A percentile compares a stretch with the other conserved stretches of the same genome.
phyloP scores from a whole-genome alignment of 2,329 filamentous ascomycete species.

The Pyricularia sp. region DNA sequence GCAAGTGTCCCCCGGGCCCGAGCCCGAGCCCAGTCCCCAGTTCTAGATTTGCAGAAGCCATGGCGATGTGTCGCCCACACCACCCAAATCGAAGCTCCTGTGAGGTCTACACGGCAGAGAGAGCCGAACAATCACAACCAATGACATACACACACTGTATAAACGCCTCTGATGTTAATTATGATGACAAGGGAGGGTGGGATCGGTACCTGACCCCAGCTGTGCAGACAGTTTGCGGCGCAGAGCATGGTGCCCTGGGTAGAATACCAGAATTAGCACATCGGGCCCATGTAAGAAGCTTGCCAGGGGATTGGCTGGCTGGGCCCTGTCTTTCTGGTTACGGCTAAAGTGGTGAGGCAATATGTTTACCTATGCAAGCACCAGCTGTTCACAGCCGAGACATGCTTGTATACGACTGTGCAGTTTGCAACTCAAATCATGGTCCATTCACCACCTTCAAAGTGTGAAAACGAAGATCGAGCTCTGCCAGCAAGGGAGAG shows the following conservation, averaged over 20 bases:
- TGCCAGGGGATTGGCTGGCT: background rate
- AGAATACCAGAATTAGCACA: background rate
- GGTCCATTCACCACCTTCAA: background rate
- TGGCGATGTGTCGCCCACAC: background rate
- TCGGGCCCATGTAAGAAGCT: background rate
- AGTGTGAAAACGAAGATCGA: background rate
- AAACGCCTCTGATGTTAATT: background rate
- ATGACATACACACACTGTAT: background rate
- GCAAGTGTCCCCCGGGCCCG: background rate
- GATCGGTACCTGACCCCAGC: background rate
- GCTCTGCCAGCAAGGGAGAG: background rate
- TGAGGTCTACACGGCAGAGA: background rate
- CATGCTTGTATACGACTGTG: background rate
- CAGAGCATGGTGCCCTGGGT: background rate
- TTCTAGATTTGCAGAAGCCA: background rate
- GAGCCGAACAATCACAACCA: background rate
- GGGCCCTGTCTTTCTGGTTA: background rate
- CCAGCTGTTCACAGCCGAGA: background rate
- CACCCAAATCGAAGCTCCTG: background rate
- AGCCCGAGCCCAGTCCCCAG: background rate
- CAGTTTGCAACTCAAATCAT: background rate
- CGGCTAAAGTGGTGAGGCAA: background rate
- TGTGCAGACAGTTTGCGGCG: background rate
- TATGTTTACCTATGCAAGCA: background rate
- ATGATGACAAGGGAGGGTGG: background rate